A percentile compares a stretch with the other conserved stretches of the same genome.
Conservation (phyloP, 176 grass and related monocot species). For the Saccharum spontaneum region DNA sequence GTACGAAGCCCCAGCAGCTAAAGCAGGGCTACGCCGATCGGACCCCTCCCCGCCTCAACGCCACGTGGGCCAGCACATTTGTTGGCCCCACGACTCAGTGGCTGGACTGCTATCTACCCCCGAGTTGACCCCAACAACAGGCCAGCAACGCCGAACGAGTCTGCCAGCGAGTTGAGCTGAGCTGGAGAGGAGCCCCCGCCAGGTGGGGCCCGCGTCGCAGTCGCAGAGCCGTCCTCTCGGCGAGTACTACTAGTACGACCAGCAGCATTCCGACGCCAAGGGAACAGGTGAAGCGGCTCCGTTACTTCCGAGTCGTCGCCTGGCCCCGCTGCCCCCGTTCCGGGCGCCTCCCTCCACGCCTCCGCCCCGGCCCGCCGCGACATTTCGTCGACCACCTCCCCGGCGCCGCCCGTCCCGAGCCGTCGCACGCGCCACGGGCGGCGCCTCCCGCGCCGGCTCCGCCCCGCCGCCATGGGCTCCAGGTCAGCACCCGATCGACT, state of each 20-base stretch:
- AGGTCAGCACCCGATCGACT: constrained; percentile 23
- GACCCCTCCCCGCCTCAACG: too few species aligned
- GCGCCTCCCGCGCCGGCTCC: not conserved
- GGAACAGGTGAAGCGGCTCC: not conserved
- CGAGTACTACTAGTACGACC: too few species aligned
- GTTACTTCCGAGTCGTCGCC: constrained; percentile 4
- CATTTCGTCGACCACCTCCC: not conserved
- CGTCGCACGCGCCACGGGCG: not conserved
- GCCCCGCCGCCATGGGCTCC: not conserved
- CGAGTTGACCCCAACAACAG: too few species aligned
- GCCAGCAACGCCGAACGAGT: not conserved
- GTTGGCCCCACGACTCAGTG: too few species aligned
- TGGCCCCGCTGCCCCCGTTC: not conserved
- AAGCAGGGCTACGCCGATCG: too few species aligned
- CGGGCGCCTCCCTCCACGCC: not conserved
- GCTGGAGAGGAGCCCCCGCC: not conserved
- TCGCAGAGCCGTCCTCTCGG: not conserved
- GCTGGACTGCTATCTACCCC: too few species aligned
- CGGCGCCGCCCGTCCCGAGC: not conserved
- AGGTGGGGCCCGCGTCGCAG: not conserved
- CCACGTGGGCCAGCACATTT: too few species aligned
- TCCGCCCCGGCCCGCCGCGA: not conserved
- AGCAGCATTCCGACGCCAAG: too few species aligned
- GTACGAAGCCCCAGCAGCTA: too few species aligned
- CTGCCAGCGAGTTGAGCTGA: not conserved